A percentile compares a stretch with the other conserved stretches of the same genome.
Evolutionary conservation across 2,329 filamentous ascomycete species (phyloP).

Genomic region (Lachnellula occidentalis): DNA sequence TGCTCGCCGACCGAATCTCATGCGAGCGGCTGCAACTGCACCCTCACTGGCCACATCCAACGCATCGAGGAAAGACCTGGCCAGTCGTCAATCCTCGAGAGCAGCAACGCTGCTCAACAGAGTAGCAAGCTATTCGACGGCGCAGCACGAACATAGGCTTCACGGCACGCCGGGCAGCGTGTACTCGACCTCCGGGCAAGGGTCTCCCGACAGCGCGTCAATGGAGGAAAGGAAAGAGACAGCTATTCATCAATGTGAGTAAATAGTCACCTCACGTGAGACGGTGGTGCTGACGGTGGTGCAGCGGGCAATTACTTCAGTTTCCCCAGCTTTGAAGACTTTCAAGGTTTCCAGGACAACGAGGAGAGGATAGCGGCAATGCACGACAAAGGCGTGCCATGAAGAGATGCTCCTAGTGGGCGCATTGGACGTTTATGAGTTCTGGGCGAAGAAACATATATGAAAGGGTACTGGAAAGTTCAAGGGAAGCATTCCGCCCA

Average conservation of each 20-base stretch:
- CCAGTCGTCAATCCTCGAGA: slow-evolving; percentile 43
- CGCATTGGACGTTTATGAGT: background rate
- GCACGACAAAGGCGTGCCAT: slow-evolving; percentile 16
- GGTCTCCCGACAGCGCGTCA: slow-evolving; percentile 7
- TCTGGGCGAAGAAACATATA: background rate
- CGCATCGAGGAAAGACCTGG: slow-evolving; percentile 46
- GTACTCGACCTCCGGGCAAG: slow-evolving; percentile 17
- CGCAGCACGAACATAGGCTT: slow-evolving; percentile 29
- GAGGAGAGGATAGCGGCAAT: slow-evolving; percentile 22
- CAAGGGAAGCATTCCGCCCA: background rate
- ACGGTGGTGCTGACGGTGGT: slow-evolving; percentile 5
- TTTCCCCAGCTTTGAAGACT: slow-evolving; percentile 69
- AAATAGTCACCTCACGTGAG: background rate
- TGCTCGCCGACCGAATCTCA: slow-evolving; percentile 45
- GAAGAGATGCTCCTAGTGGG: background rate
- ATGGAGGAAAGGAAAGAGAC: slow-evolving; percentile 20
- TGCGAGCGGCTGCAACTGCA: slow-evolving; percentile 51
- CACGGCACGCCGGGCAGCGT: slow-evolving; percentile 12
- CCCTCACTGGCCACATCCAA: slow-evolving; percentile 53
- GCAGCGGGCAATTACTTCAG: slow-evolving; percentile 58
- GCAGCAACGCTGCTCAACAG: slow-evolving; percentile 51
- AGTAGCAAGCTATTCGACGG: slow-evolving; percentile 45
- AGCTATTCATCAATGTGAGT: slow-evolving; percentile 21
- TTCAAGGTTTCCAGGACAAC: slow-evolving; percentile 46
- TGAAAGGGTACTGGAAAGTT: background rate